Conservation (phyloP, 805 yeast species). For the Candida dajiaensis region DNA sequence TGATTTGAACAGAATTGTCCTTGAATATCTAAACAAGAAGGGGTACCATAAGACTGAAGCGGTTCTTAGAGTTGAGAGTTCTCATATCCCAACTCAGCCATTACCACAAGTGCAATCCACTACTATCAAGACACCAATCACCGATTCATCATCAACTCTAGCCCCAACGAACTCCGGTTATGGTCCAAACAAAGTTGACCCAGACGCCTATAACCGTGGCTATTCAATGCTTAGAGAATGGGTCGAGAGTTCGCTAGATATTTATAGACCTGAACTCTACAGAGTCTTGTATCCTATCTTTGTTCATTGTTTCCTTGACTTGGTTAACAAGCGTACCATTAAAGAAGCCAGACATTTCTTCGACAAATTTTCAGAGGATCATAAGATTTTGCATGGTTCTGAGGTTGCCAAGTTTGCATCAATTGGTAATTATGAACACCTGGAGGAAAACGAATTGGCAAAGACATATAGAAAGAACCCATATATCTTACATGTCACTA, state of each 20-base stretch:
- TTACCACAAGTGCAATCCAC: slow-evolving; percentile 25
- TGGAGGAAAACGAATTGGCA: slow-evolving; percentile 78
- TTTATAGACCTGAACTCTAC: slow-evolving; percentile 83
- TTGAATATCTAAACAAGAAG: slow-evolving; percentile 87
- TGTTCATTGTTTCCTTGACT: slow-evolving; percentile 78
- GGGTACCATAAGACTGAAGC: slow-evolving; percentile 95
- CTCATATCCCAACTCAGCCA: slow-evolving; percentile 50
- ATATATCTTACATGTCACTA: slow-evolving; percentile 69
- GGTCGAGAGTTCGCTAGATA: slow-evolving; percentile 87
- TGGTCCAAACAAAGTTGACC: slow-evolving; percentile 27
- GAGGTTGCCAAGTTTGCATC: slow-evolving; percentile 72
- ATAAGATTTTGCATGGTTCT: slow-evolving; percentile 64
- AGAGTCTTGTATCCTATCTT: slow-evolving; percentile 88
- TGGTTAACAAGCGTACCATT: slow-evolving; percentile 58
- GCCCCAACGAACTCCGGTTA: slow-evolving; percentile 7
- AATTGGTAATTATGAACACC: slow-evolving; percentile 72
- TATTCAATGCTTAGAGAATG: slow-evolving; percentile 77
- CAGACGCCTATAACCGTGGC: slow-evolving; percentile 72
- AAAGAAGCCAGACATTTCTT: slow-evolving; percentile 68
- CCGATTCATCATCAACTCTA: slow-evolving; percentile 9
- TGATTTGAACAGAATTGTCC: slow-evolving; percentile 84
- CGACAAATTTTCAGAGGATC: slow-evolving; percentile 69
- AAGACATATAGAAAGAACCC: slow-evolving; percentile 66
- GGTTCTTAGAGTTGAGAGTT: slow-evolving; percentile 81
- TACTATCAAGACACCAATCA: slow-evolving; percentile 13